These are phyloP conservation scores for Protea cynaroides DNA, from an alignment of 164 flowering plant genomes.

Conservation along the genomic window DNA sequence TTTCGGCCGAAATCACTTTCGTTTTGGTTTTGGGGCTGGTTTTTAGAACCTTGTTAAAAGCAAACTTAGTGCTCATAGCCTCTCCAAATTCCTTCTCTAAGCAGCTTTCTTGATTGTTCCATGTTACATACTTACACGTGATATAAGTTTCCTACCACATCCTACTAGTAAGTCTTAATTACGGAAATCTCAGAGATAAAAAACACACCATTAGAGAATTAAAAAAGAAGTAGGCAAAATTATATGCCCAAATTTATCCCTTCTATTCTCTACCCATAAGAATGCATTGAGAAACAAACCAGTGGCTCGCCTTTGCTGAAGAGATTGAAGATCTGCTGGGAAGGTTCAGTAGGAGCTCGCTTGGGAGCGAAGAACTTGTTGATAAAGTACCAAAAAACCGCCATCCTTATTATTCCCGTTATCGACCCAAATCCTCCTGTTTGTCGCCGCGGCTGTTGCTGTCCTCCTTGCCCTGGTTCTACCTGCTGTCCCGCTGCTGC, in stretches of 20 bases:
- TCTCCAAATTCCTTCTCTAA: too few species aligned
- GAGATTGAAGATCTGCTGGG: conserved; percentile 64
- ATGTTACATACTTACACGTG: too few species aligned
- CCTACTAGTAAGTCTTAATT: too few species aligned
- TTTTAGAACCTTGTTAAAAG: too few species aligned
- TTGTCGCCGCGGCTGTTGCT: conserved; percentile 27
- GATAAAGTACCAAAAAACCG: conserved; percentile 86
- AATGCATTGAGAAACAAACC: conserved; percentile 28
- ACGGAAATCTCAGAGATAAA: too few species aligned
- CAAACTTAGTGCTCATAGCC: too few species aligned
- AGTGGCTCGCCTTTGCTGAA: conserved; percentile 68
- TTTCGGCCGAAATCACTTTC: too few species aligned
- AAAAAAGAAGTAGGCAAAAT: background rate
- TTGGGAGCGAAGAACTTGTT: conserved; percentile 83
- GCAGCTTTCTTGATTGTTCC: too few species aligned
- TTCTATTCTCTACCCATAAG: too few species aligned
- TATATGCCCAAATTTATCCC: background rate
- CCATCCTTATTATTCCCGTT: conserved; percentile 69
- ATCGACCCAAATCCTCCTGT: conserved; percentile 48
- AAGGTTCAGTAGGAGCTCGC: conserved; percentile 50
- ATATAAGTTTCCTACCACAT: too few species aligned
- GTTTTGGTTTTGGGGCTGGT: too few species aligned
- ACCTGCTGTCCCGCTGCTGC: conserved; percentile 18
- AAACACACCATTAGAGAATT: too few species aligned
- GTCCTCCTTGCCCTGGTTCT: conserved; percentile 15